Evolutionary conservation across 345 rosid genomes (phyloP), one percentile per base, ranked within the genome.

Genomic region (Eucalyptus cladocalyx): DNA sequence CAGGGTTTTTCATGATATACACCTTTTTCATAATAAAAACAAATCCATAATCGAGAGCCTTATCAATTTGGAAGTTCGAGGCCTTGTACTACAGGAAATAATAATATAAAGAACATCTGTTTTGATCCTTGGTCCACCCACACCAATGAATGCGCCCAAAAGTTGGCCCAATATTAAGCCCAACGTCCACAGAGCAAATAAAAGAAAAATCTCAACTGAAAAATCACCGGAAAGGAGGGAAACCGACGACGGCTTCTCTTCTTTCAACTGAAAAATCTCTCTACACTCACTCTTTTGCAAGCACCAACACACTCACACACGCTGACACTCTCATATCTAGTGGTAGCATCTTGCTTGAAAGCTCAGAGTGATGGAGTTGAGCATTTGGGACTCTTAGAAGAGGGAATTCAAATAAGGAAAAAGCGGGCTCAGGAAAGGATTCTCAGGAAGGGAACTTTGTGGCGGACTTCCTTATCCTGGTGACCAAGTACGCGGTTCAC

Each of bases 381-480:
- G 43, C 80, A 56, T 67, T 56, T 80, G 13, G 88, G 86, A 48
- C 43, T 72, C 15, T 23, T 69, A 6, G 89, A 88, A 87, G 91
- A n/a, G 87, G 87, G 40, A 37, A 76, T 76, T 76, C 83, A 62
- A 51, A 90, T 91, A 34, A 56, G 94, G 93, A 80, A 85, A 19
- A 23, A 88, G 88, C 23, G 93, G 94, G 11, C 90, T 91, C 65
- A 80, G 81, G 65, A 93, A 93, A 85, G 89, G 87, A 88, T 91
- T 87, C 89, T 93, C 87, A 90, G 72, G 83, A 90, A 88, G 80
- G 95, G 95, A 83, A 62, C 54, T 88, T 87, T 92, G 45, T 92
- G 95, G 93, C 94, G 88, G 88, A 92, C 92, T 89, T 90, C 95
- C 94, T 45, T 88, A 87, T 72, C 91, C 88, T 5, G 94, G 95